Evolutionary conservation across 352 stramenopile genomes (phyloP).

Genomic region (Phytophthora crassamura): DNA sequence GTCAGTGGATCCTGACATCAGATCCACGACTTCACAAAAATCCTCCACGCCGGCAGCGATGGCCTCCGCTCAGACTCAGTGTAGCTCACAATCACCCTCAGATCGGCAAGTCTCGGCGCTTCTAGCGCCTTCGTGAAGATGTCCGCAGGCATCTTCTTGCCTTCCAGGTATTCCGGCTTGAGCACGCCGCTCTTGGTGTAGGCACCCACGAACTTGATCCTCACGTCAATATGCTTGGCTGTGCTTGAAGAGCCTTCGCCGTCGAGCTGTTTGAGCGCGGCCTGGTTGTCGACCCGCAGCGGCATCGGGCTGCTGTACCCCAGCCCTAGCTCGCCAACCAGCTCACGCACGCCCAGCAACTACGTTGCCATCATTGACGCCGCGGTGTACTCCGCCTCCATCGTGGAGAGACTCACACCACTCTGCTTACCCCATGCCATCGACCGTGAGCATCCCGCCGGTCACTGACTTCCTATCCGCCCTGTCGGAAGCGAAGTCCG

Average conservation of each 20-base stretch:
- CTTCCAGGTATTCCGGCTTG: too few relatives aligned
- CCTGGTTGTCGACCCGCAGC: slow-evolving; percentile 3
- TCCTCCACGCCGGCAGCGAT: too few relatives aligned
- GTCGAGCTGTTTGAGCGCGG: too few relatives aligned
- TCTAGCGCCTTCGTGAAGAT: slow-evolving; percentile 28
- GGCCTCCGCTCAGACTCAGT: too few relatives aligned
- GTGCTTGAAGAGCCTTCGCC: not conserved
- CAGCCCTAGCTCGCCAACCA: slow-evolving; percentile 13
- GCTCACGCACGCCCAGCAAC: not conserved
- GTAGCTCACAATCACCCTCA: too few relatives aligned
- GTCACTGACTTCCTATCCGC: slow-evolving; percentile 30
- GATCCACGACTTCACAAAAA: slow-evolving; percentile 9
- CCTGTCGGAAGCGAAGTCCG: slow-evolving; percentile 32
- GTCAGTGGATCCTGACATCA: too few relatives aligned
- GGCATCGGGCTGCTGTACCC: too few relatives aligned
- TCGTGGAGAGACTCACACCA: slow-evolving; percentile 14
- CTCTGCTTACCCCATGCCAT: slow-evolving; percentile 30
- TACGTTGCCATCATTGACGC: slow-evolving; percentile 21
- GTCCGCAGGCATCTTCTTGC: slow-evolving; percentile 23
- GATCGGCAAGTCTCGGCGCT: too few relatives aligned
- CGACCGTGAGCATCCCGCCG: slow-evolving; percentile 12
- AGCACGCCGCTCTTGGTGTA: slow-evolving; percentile 26
- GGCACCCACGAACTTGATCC: slow-evolving; percentile 19
- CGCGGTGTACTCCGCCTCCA: slow-evolving; percentile 25
- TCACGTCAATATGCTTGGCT: not conserved